A percentile compares a stretch with the other conserved stretches of the same genome.
These are phyloP conservation scores for Plectosphaerella sp. DNA, from an alignment of 2,329 filamentous ascomycete genomes.

Conservation along the genomic window DNA sequence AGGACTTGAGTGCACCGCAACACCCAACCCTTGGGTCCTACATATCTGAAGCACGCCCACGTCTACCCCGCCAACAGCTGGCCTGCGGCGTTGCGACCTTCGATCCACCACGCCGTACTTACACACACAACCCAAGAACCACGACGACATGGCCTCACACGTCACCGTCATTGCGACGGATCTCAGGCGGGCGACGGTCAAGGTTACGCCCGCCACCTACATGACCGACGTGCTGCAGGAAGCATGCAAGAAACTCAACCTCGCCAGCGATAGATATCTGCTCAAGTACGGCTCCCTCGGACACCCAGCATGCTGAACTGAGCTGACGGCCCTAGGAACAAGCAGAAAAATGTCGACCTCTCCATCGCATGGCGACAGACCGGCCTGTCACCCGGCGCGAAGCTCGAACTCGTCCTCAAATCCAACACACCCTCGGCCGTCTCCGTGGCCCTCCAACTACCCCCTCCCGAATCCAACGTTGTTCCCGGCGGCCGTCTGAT, in stretches of 20 bases:
- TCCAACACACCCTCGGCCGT: conserved; percentile 83
- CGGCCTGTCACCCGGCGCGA: conserved; percentile 78
- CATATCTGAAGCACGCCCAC: too few relatives aligned
- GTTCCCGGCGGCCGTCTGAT: conserved; percentile 64
- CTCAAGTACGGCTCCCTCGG: conserved; percentile 61
- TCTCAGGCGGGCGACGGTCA: conserved; percentile 72
- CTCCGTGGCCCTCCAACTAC: conserved; percentile 83
- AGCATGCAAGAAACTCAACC: conserved; percentile 77
- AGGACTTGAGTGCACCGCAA: too few relatives aligned
- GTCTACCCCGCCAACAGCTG: too few relatives aligned
- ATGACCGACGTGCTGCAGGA: conserved; percentile 82
- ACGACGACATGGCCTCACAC: conserved; percentile 69
- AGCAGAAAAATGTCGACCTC: conserved; percentile 81
- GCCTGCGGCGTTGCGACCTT: too few relatives aligned
- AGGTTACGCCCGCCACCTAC: conserved; percentile 76
- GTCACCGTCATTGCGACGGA: conserved; percentile 83
- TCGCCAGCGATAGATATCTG: conserved; percentile 68
- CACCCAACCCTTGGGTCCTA: too few relatives aligned
- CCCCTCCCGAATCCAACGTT: conserved; percentile 61
- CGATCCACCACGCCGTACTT: not conserved
- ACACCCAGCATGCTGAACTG: not conserved
- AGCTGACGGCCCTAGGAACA: conserved; percentile 54
- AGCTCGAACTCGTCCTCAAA: conserved; percentile 84
- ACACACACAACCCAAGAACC: not conserved
- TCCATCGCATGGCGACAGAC: conserved; percentile 80